A percentile compares a stretch with the other conserved stretches of the same genome.
phyloP scores from a whole-genome alignment of 1,284 basidiomycete genomes.

The Termitomyces sp. region DNA sequence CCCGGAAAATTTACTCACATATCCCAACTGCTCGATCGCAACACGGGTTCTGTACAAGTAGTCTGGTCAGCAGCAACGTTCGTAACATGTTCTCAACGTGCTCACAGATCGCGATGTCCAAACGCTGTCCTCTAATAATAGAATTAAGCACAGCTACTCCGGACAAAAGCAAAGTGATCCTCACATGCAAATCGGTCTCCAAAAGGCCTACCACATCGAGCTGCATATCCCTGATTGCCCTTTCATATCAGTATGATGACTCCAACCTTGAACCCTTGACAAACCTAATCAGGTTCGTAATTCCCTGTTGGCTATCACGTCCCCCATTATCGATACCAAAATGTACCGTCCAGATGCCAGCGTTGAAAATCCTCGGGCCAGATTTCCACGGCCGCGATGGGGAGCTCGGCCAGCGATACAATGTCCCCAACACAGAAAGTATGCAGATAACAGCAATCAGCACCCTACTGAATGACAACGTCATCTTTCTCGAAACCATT shows the following conservation, averaged over 20 bases:
- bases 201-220: conserved; percentile 80
- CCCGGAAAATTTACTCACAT: conserved; percentile 43
- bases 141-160: not conserved
- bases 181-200: conserved; percentile 83
- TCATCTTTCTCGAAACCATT: conserved; percentile 6
- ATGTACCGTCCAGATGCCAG: conserved; percentile 92
- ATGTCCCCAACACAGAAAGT: conserved; percentile 45
- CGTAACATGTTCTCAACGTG: conserved; percentile 10
- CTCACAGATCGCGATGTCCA: conserved; percentile 84
- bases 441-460: conserved; percentile 42
- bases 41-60: conserved; percentile 58
- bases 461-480: conserved; percentile 24
- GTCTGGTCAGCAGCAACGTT: not conserved
- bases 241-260: not conserved
- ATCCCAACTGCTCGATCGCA: conserved; percentile 76
- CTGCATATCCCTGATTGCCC: conserved; percentile 60
- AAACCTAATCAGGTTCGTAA: conserved; percentile 67
- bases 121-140: conserved; percentile 69
- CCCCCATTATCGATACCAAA: conserved; percentile 85
- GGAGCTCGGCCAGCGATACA: conserved; percentile 46
- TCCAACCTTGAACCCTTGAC: conserved; percentile 11
- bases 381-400: conserved; percentile 56
- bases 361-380: conserved; percentile 69
- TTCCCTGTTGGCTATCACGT: conserved; percentile 77
- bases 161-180: conserved; percentile 20